Evolutionary conservation across 139 green algal species (phyloP).

Genomic region (Chlorella sp.): DNA sequence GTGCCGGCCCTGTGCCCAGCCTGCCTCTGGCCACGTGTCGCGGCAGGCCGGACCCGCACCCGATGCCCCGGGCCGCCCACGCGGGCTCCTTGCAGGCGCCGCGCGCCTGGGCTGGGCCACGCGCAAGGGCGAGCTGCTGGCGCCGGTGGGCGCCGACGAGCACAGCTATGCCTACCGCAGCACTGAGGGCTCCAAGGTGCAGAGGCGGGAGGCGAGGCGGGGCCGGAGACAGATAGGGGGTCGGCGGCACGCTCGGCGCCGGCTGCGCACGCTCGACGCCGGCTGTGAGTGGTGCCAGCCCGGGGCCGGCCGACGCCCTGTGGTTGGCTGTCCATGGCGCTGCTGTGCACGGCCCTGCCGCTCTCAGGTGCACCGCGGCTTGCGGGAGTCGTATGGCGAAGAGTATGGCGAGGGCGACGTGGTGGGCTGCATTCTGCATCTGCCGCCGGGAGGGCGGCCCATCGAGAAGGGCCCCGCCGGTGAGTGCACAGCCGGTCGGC

Average conservation of each 20-base stretch:
- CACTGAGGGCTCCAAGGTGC: constrained; percentile 67
- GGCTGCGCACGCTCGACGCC: neutral
- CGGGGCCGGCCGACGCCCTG: neutral
- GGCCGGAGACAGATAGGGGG: too few species aligned
- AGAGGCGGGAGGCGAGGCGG: too few species aligned
- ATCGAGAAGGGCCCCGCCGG: constrained; percentile 19
- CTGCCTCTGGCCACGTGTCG: neutral
- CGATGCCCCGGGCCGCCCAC: neutral
- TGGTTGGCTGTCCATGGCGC: neutral
- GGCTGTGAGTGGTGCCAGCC: neutral
- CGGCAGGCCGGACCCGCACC: neutral
- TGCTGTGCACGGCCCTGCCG: neutral
- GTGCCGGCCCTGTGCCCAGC: neutral
- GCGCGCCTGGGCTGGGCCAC: constrained; percentile 62
- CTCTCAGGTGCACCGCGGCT: constrained; percentile 51
- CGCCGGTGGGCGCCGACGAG: constrained; percentile 70
- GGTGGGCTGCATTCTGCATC: constrained; percentile 62
- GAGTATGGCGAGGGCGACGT: constrained; percentile 52
- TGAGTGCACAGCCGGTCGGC: neutral
- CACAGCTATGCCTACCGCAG: constrained; percentile 77
- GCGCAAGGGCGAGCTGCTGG: constrained; percentile 74
- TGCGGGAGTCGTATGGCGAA: constrained; percentile 53
- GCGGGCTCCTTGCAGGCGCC: neutral
- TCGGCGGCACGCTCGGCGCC: too few species aligned
- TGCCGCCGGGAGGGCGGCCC: constrained; percentile 22